phyloP scores from a whole-genome alignment of 75 land plant genomes.

The Sequoia sempervirens region DNA sequence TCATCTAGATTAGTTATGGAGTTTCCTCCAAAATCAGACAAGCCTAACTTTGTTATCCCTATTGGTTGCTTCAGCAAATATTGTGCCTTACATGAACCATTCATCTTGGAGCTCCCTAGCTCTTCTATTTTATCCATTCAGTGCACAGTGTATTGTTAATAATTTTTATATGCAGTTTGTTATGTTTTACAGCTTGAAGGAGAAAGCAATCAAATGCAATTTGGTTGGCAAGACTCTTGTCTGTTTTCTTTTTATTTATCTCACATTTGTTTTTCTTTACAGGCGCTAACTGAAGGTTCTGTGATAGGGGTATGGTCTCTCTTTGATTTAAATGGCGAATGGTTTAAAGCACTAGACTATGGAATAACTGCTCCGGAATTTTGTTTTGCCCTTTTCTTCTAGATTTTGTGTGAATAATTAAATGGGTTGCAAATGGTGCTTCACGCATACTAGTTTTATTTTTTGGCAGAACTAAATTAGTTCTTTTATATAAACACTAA shows the following conservation, averaged over 20 bases:
- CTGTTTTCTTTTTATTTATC: not conserved
- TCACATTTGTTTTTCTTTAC: not conserved
- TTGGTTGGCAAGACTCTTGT: not conserved
- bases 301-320: not conserved
- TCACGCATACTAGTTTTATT: not conserved
- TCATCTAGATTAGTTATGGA: not conserved
- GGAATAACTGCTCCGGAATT: not conserved
- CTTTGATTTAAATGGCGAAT: not conserved
- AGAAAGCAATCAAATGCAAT: not conserved
- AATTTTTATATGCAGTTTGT: not conserved
- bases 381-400: not conserved
- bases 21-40: not conserved
- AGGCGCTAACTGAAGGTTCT: not conserved
- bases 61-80: not conserved
- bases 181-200: not conserved
- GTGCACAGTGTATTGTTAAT: not conserved
- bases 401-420: conserved; percentile 4
- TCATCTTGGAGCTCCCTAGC: not conserved
- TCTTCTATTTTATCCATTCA: not conserved
- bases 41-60: not conserved
- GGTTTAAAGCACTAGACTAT: not conserved
- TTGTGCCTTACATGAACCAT: not conserved
- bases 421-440: conserved; percentile 1
- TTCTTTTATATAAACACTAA: not conserved
- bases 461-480: not conserved